Conservation (phyloP, 352 stramenopile genomes). For the Phytophthora ramorum region DNA sequence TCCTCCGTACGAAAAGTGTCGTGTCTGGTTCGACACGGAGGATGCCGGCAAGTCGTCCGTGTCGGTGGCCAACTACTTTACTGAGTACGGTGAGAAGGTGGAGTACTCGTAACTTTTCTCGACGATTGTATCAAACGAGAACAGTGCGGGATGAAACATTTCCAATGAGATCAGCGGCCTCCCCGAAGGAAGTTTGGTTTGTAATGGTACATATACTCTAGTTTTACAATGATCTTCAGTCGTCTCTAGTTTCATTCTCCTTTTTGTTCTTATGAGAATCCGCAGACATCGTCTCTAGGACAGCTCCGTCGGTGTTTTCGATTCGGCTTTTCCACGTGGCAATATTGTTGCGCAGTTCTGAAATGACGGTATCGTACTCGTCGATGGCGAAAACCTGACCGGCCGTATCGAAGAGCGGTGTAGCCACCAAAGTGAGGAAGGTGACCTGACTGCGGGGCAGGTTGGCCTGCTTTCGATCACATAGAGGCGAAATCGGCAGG, state of each 20-base stretch:
- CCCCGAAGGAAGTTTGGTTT: background rate
- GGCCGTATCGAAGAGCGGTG: constrained; percentile 67
- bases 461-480: constrained; percentile 65
- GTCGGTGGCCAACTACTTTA: constrained; percentile 84
- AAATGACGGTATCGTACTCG: constrained; percentile 61
- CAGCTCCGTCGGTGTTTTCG: constrained; percentile 30
- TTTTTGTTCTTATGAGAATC: constrained; percentile 35
- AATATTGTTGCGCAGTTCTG: constrained; percentile 60
- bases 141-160: background rate
- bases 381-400: constrained; percentile 69
- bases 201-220: constrained; percentile 29
- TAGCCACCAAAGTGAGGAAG: constrained; percentile 70
- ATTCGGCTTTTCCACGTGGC: constrained; percentile 58
- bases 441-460: constrained; percentile 68
- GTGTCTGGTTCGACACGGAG: constrained; percentile 83
- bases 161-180: background rate
- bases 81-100: constrained; percentile 73
- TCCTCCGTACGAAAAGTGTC: constrained; percentile 92
- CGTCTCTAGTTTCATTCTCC: constrained; percentile 3
- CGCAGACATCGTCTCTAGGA: constrained; percentile 39
- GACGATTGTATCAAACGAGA: background rate
- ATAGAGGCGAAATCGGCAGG: constrained; percentile 64
- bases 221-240: constrained; percentile 5
- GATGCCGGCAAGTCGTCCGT: constrained; percentile 68
- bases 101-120: constrained; percentile 33